Conservation (phyloP, 2,329 filamentous ascomycete genomes). For the Sphaerulina musiva region DNA sequence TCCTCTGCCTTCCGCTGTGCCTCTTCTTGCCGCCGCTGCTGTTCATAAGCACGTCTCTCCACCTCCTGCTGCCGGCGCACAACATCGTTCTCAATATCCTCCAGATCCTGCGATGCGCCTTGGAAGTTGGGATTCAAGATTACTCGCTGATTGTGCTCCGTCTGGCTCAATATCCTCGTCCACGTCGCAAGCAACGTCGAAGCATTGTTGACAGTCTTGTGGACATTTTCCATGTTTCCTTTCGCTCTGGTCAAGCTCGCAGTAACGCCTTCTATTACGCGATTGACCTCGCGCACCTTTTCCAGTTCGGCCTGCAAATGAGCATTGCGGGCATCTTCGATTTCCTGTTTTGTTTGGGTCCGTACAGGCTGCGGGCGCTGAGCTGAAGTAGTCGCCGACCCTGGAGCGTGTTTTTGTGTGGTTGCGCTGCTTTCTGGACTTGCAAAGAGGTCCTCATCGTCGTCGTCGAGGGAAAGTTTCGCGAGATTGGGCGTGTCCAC, state of each 20-base stretch:
- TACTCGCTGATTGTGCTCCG: conserved; percentile 91
- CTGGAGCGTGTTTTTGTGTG: conserved; percentile 27
- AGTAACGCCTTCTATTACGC: conserved; percentile 73
- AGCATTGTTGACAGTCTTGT: conserved; percentile 75
- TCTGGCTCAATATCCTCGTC: conserved; percentile 93
- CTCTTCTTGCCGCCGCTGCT: conserved; percentile 66
- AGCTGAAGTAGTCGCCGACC: conserved; percentile 31
- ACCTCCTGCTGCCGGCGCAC: conserved; percentile 66
- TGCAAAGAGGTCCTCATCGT: conserved; percentile 53
- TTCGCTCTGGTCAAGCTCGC: conserved; percentile 64
- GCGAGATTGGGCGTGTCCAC: conserved; percentile 27
- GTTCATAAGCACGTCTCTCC: conserved; percentile 68
- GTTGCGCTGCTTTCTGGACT: conserved; percentile 44
- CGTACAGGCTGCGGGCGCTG: conserved; percentile 37
- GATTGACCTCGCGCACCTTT: conserved; percentile 78
- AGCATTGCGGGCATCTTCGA: conserved; percentile 64
- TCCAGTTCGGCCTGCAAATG: conserved; percentile 72
- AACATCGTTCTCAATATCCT: conserved; percentile 78
- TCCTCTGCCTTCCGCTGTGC: conserved; percentile 49
- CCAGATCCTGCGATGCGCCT: conserved; percentile 76
- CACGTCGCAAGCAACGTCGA: conserved; percentile 88
- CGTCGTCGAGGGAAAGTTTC: conserved; percentile 44
- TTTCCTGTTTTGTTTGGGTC: conserved; percentile 26
- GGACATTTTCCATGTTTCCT: conserved; percentile 77
- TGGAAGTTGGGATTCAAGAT: conserved; percentile 85